Conservation (phyloP, 2,329 filamentous ascomycete species). For the Cytospora chrysosperma region DNA sequence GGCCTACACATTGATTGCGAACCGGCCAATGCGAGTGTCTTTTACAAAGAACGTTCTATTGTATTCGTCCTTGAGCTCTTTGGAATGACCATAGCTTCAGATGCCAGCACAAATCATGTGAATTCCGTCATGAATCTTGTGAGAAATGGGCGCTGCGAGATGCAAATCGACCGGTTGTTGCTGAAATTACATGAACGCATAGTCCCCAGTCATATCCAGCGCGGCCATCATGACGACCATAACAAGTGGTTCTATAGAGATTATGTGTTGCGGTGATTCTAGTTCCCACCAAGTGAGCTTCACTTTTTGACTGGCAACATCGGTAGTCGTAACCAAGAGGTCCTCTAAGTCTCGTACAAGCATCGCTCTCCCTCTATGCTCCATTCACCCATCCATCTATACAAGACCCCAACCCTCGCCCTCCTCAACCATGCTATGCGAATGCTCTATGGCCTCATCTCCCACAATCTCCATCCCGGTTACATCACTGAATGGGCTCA, state of each 20-base stretch:
- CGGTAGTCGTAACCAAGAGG: background rate
- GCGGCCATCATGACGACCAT: background rate
- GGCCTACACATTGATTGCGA: no score
- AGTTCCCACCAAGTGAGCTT: background rate
- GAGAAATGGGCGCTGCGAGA: no score
- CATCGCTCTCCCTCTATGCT: background rate
- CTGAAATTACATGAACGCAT: background rate
- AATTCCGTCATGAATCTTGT: background rate
- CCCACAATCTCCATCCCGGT: background rate
- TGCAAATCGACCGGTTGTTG: background rate
- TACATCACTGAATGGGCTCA: background rate
- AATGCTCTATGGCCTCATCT: background rate
- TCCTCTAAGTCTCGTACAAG: background rate
- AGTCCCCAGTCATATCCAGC: background rate
- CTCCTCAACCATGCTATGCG: no score
- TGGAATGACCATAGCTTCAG: background rate
- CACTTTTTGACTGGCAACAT: background rate
- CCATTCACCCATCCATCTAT: background rate
- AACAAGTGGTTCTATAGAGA: background rate
- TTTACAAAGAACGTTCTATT: no score
- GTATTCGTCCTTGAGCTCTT: no score
- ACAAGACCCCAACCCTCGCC: slow-evolving; percentile 1
- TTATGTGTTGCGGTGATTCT: background rate
- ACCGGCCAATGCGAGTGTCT: no score
- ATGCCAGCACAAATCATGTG: background rate